Evolutionary conservation across 345 rosid genomes (phyloP), one percentile per base, ranked within the genome.

Genomic region (Melastoma malabathricum): DNA sequence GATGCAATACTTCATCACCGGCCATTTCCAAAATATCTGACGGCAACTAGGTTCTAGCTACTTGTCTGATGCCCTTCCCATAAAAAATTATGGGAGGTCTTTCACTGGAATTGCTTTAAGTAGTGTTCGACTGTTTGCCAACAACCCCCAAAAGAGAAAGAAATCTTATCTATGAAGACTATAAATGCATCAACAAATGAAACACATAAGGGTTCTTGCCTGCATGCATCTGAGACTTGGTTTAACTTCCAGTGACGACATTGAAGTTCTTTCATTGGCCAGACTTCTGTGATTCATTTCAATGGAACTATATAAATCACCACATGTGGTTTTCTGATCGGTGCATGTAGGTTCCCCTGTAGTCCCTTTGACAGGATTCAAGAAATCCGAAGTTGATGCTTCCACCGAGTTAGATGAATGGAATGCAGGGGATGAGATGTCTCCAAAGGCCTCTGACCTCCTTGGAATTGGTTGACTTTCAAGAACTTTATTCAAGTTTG

Each of bases 141-240:
- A 34, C 41, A 6, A 6, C 41, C 41, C 12, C 41, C 41, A 9
- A 34, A 12, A 34, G 41, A 34, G 2, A 6, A 2, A 34, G 41
- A 34, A 7, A 34, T 9, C 10, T 34, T 34, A 34, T 34, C 6
- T 34, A 34, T 2, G 12, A 1, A 34, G 12, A 34, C 2, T 6
- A 7, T 7, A 34, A 34, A 34, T 34, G 1, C 18, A 38, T 22
- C 17, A 2, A 39, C 27, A 3, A 20, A 29, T 38, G 45, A 22
- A 13, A 47, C 23, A 8, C 7, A 20, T 18, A 15, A 56, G 38
- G 44, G 16, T 18, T 49, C 61, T 44, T 56, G 55, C 80, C 76
- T 68, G 74, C 52, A 75, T 57, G 54, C 69, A 71, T 57, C 66
- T 55, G 31, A 44, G 52, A 51, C 46, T 54, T 39, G 63, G 57